These are phyloP conservation scores for Wickerhamiella musiphila DNA, from an alignment of 805 yeast species.

Conservation along the genomic window DNA sequence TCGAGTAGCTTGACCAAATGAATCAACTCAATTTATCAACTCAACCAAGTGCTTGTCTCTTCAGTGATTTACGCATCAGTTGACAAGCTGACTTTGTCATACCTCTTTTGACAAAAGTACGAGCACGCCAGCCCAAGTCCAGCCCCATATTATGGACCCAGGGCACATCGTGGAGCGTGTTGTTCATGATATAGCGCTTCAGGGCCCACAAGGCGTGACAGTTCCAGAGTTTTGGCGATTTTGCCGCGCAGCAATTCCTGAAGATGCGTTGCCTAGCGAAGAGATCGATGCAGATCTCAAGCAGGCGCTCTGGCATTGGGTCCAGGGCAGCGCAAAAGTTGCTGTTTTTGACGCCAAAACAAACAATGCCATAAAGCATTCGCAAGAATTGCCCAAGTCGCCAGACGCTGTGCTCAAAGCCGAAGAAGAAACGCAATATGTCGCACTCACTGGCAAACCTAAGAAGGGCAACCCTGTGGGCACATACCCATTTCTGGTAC, in stretches of 20 bases:
- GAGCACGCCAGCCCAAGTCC: neutral
- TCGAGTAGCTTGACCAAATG: neutral
- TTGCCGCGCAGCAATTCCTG: neutral
- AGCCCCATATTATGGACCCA: conserved; percentile 10
- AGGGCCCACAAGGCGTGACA: conserved; percentile 9
- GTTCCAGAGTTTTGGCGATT: conserved; percentile 7
- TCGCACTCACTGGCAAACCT: conserved; percentile 20
- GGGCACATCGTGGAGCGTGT: conserved; percentile 6
- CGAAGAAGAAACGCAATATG: conserved; percentile 22
- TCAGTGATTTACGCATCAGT: neutral
- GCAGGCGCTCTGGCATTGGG: conserved; percentile 11
- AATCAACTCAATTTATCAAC: no score
- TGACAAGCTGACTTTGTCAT: neutral
- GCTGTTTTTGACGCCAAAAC: conserved; percentile 4
- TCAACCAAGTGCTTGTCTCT: neutral
- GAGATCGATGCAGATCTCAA: conserved; percentile 8
- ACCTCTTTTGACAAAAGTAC: no score
- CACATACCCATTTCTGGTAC: conserved; percentile 23
- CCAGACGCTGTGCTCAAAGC: conserved; percentile 14
- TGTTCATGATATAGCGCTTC: conserved; percentile 9
- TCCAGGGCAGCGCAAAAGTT: conserved; percentile 4
- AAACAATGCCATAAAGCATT: conserved; percentile 1
- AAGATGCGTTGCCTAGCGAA: no score
- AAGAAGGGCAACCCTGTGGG: conserved; percentile 20
- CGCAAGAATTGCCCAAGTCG: neutral